Percentiles rank a stretch among this genome's conserved stretches.
Conservation (phyloP, 164 flowering plant genomes). For the Stephania yunnanensis region DNA sequence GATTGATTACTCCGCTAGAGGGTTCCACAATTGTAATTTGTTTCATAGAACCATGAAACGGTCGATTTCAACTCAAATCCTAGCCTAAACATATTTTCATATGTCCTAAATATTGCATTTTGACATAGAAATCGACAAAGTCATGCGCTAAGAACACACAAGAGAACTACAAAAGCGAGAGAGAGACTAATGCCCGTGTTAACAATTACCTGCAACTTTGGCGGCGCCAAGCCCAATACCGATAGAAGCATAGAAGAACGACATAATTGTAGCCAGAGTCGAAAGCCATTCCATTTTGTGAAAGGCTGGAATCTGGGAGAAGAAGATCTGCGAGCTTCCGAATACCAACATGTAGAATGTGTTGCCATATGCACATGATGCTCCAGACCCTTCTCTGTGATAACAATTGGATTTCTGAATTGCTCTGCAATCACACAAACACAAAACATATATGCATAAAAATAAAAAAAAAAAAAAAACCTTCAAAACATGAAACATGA, state of each 20-base stretch:
- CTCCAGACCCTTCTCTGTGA: conserved; percentile 57
- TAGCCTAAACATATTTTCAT: too few relatives aligned
- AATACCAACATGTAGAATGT: conserved; percentile 53
- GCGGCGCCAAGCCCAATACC: conserved; percentile 53
- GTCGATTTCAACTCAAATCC: too few relatives aligned
- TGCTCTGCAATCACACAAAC: conserved; percentile 41
- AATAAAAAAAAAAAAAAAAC: background rate
- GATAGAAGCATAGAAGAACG: conserved; percentile 53
- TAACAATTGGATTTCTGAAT: conserved; percentile 63
- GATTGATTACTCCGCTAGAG: too few relatives aligned
- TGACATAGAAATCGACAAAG: too few relatives aligned
- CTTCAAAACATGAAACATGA: background rate
- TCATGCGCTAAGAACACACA: background rate
- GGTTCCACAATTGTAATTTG: too few relatives aligned
- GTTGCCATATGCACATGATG: conserved; percentile 40
- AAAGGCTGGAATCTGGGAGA: conserved; percentile 74
- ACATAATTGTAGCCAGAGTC: conserved; percentile 33
- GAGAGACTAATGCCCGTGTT: background rate
- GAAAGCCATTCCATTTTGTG: conserved; percentile 61
- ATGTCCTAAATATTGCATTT: background rate
- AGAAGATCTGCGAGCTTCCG: conserved; percentile 50
- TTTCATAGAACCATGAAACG: background rate
- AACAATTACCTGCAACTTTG: conserved; percentile 45
- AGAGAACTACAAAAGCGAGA: background rate
- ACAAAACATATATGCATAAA: background rate